Base-by-base conservation (phyloP, 2,329 filamentous ascomycete species). In the Pseudofabraea citricarpa region DNA sequence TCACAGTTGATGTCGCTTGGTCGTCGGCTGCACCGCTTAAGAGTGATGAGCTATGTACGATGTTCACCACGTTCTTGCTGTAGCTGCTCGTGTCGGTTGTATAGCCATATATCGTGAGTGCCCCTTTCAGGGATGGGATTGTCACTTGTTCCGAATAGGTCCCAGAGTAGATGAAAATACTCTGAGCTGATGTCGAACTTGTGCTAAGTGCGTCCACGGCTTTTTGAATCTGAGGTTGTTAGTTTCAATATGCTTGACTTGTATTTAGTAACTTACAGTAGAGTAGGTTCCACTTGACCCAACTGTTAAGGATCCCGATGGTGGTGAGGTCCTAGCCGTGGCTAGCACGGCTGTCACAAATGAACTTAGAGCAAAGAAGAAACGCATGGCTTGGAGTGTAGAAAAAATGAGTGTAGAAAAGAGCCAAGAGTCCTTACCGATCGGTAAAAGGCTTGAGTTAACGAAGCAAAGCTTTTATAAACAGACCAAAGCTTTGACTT, bases 141-240 rank as follows among this genome's bases (percentile, higher is more conserved):
- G 69, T 71, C 38, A 79, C 72, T 55, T 78, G 75, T 56, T 78
- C 74, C 15, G 63, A 60, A 62, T 79, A 79, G 36, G 70, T 76
- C 4, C 75, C 75, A 27, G 69, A 59, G 48, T 73, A 58, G 56
- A 78, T 73, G 62, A 75, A 77, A 60, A 77, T 74, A 47, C 63
- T 68, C 46, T 75, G 71, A 7, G 64, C 64, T 1, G 58, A 45
- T 8, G 67, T 67, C n/a, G 63, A 62, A 10, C 63, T 58, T 5
- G 64, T 66, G 40, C 63, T 65, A 7, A 76, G 61, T 9, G 71
- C 69, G 36, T 70, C 58, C 37, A 78, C 66, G 7, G 73, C 73
- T 20, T 64, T 57, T 54, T 71, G 66, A 35, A 75, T 64, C 58
- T 59, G n/a, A n/a, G n/a, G n/a, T n/a, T n/a, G n/a, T n/a, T n/a